Percentiles rank a stretch among this genome's conserved stretches.
Evolutionary conservation across 768 basidiomycete genomes (phyloP).

Genomic region (Pluteus cervinus): DNA sequence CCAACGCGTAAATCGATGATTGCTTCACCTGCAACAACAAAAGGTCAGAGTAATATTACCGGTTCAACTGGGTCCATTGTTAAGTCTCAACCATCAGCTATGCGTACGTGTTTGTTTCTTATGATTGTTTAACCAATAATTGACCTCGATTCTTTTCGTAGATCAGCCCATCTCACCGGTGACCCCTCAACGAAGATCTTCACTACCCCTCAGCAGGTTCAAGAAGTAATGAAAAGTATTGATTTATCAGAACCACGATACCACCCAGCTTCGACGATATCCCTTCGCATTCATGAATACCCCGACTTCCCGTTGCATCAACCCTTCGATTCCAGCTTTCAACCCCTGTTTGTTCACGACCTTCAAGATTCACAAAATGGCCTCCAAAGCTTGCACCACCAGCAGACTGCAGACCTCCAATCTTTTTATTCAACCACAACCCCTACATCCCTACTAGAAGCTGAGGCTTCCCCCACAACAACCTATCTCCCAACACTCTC

Average conservation of each 20-base stretch:
- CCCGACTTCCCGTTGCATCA: constrained; percentile 5
- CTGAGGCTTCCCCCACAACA: too few relatives aligned
- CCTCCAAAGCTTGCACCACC: too few relatives aligned
- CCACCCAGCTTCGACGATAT: constrained; percentile 12
- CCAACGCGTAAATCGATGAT: constrained; percentile 34
- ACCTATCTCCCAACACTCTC: too few relatives aligned
- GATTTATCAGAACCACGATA: constrained; percentile 27
- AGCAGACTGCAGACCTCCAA: not conserved
- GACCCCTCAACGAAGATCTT: constrained; percentile 20
- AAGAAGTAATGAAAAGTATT: constrained; percentile 34
- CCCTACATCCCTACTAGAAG: too few relatives aligned
- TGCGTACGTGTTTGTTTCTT: constrained; percentile 64
- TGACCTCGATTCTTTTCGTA: constrained; percentile 37
- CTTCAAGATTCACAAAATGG: not conserved
- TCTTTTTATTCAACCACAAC: too few relatives aligned
- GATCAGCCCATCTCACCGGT: constrained; percentile 18
- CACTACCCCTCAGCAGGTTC: constrained; percentile 19
- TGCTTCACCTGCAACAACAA: constrained; percentile 14
- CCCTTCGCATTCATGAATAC: constrained; percentile 9
- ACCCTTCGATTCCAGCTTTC: too few relatives aligned
- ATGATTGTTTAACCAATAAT: too few relatives aligned
- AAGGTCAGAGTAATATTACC: constrained; percentile 15
- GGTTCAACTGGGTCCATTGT: constrained; percentile 56
- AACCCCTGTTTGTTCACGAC: constrained; percentile 1
- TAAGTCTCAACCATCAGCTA: constrained; percentile 43